phyloP scores from a whole-genome alignment of 2,329 filamentous ascomycete genomes.

The Alternaria consortialis region DNA sequence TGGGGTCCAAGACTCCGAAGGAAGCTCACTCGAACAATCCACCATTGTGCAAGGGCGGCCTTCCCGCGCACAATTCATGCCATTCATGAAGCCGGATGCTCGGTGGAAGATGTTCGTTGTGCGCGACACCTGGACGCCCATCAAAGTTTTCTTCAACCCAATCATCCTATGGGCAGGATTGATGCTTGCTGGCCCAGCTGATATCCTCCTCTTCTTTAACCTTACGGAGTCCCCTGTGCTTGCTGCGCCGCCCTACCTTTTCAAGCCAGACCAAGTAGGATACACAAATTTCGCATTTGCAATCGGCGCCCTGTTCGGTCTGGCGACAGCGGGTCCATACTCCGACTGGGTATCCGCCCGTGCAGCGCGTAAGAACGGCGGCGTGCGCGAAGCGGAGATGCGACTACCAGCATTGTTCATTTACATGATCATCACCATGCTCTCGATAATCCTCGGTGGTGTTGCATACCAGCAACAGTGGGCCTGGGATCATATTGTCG shows the following conservation, averaged over 20 bases:
- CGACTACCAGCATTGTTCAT: conserved; percentile 57
- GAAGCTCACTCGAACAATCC: conserved; percentile 24
- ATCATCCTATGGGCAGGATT: conserved; percentile 53
- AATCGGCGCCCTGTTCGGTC: conserved; percentile 63
- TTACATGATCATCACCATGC: conserved; percentile 61
- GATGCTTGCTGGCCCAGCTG: conserved; percentile 49
- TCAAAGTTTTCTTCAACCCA: conserved; percentile 57
- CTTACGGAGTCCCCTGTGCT: conserved; percentile 61
- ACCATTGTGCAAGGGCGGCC: conserved; percentile 50
- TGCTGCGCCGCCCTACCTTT: conserved; percentile 57
- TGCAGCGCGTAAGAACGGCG: conserved; percentile 62
- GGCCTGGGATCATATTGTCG: conserved; percentile 60
- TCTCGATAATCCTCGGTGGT: conserved; percentile 59
- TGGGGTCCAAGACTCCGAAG: conserved; percentile 34
- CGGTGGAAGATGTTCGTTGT: conserved; percentile 54
- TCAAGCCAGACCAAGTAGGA: conserved; percentile 56
- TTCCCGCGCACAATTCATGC: conserved; percentile 50
- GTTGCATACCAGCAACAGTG: conserved; percentile 60
- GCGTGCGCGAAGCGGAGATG: conserved; percentile 68
- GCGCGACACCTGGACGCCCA: conserved; percentile 52
- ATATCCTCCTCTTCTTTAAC: conserved; percentile 60
- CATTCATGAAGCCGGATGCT: conserved; percentile 49
- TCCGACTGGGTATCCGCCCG: conserved; percentile 66
- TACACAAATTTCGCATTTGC: conserved; percentile 60
- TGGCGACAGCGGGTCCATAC: conserved; percentile 64